Conservation (phyloP, 441 rosid genomes). For the Erodium texanum region DNA sequence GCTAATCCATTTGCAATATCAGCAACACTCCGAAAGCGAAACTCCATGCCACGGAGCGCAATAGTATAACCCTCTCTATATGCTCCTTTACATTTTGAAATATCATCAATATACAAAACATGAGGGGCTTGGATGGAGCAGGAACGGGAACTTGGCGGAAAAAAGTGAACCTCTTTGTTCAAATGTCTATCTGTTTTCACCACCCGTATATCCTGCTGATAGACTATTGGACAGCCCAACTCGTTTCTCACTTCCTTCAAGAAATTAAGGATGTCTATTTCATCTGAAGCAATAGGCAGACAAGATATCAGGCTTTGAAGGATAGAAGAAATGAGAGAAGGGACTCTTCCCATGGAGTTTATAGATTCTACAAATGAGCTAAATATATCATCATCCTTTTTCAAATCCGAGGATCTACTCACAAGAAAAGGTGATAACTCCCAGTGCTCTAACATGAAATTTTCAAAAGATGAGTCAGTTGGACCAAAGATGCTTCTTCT, state of each 20-base stretch:
- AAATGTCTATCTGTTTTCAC: slow-evolving; percentile 36
- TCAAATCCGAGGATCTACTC: slow-evolving; percentile 22
- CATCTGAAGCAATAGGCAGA: slow-evolving; percentile 51
- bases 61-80: slow-evolving; percentile 42
- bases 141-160: slow-evolving; percentile 21
- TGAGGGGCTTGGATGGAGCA: slow-evolving; percentile 21
- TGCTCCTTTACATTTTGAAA: slow-evolving; percentile 47
- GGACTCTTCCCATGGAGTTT: slow-evolving; percentile 21
- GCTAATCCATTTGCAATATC: slow-evolving; percentile 42
- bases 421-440: slow-evolving; percentile 38
- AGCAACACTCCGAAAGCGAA: slow-evolving; percentile 39
- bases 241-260: slow-evolving; percentile 36
- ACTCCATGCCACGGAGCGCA: slow-evolving; percentile 53
- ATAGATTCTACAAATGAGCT: slow-evolving; percentile 24
- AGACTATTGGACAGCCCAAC: slow-evolving; percentile 42
- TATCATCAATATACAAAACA: slow-evolving; percentile 26
- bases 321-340: slow-evolving; percentile 28
- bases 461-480: slow-evolving; percentile 24
- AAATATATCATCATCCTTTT: slow-evolving; percentile 28
- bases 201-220: slow-evolving; percentile 50
- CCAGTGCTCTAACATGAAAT: slow-evolving; percentile 39
- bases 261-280: slow-evolving; percentile 40
- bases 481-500: slow-evolving; percentile 33
- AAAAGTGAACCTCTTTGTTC: slow-evolving; percentile 41
- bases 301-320: slow-evolving; percentile 38